Evolutionary conservation across 1,139 yeast genomes (phyloP).

Genomic region (Protomyces gravidus): DNA sequence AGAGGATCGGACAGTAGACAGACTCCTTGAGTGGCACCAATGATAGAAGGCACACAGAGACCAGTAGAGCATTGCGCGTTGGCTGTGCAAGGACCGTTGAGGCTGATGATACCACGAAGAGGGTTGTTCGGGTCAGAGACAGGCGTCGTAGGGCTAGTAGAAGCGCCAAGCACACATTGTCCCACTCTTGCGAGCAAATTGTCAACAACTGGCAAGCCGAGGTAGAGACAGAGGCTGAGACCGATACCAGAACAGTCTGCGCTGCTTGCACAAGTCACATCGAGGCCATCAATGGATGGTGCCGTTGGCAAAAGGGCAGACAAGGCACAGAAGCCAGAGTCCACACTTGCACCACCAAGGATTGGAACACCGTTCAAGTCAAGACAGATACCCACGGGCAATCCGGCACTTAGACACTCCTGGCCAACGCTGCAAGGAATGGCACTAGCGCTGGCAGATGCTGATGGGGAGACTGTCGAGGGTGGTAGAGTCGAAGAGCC

Average conservation of each 20-base stretch:
- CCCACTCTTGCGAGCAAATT: neutral
- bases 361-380: neutral
- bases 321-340: neutral
- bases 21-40: neutral
- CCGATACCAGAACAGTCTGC: slow-evolving; percentile 4
- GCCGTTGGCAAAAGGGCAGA: neutral
- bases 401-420: neutral
- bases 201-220: neutral
- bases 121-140: neutral
- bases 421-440: neutral
- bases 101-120: neutral
- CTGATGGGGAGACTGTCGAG: neutral
- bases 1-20: neutral
- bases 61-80: neutral
- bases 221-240: slow-evolving; percentile 2
- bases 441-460: neutral
- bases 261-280: neutral
- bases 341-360: neutral
- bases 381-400: neutral
- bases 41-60: neutral
- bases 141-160: neutral
- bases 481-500: neutral
- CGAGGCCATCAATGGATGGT: neutral
- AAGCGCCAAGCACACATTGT: neutral
- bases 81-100: neutral